Base-by-base conservation (phyloP, 257 asterid species). In the Lavandula angustifolia region DNA sequence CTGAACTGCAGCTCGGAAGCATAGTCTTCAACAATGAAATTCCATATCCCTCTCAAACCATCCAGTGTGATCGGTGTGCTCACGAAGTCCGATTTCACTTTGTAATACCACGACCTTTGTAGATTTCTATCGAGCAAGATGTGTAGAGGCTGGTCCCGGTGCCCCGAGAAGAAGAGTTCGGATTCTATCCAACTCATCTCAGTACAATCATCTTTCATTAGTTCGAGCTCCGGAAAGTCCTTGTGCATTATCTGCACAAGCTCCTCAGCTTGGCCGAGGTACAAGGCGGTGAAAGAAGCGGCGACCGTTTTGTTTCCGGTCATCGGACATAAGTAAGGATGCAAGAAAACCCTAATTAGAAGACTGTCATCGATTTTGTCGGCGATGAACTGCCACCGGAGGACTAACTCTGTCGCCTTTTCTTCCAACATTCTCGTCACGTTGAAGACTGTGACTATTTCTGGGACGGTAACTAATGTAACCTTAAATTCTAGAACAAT, bases 161-260 rank as follows among this genome's bases (percentile, higher is more conserved):
- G 33, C 27, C 62, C 51, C 1, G 70, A 51, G 7, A 80, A 77
- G 14, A 9, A 77, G 8, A 75, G 73, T 7, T n/a, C 41, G 0
- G 85, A 72, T 12, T 80, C 67, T 3, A 77, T 64, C 88, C 88
- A 82, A 3, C 73, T 74, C 82, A 71, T 78, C 31, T 81, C 83
- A 0, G 0, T 10, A 5, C 80, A 80, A 35, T 82, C 88, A 41
- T 70, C 58, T 60, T 41, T 49, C 10, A 1, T 38, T 56, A 82
- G n/a, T 5, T 75, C 82, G 3, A 77, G 73, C 52, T 80, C 84
- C 0, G 83, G 79, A 32, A 82, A 83, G 0, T 52, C 60, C 40
- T 62, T 40, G 14, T 69, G 40, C 82, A 83, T 75, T 17, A 75
- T 0, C 2, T 64, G 41, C 34, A 73, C 6, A 35, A 80, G 73